Percentiles rank a stretch among this genome's conserved stretches.
Evolutionary conservation across 148 eudicot species (phyloP).

Genomic region (Selenicereus undatus): DNA sequence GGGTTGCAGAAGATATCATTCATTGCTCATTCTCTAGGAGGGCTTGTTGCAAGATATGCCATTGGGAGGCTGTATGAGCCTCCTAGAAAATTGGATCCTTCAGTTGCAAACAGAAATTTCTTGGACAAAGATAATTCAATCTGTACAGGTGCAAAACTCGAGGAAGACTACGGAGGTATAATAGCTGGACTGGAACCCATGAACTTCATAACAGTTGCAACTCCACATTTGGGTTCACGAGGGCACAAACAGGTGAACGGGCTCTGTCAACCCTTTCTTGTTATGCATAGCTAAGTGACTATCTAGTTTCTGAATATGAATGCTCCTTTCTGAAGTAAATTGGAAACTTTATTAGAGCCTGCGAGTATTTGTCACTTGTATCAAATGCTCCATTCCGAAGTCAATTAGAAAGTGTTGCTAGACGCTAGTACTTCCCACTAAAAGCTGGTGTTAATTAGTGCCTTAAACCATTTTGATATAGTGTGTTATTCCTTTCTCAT

Average conservation of each 20-base stretch:
- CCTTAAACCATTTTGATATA: neutral
- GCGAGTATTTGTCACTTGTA: too few relatives aligned
- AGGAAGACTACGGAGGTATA: slow-evolving; percentile 36
- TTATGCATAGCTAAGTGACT: neutral
- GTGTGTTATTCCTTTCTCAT: neutral
- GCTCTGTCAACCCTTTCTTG: neutral
- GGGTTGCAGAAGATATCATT: slow-evolving; percentile 75
- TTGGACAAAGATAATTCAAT: slow-evolving; percentile 26
- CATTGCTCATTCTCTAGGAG: slow-evolving; percentile 88
- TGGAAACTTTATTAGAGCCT: neutral
- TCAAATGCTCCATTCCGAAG: neutral
- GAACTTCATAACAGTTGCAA: slow-evolving; percentile 88
- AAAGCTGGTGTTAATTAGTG: neutral
- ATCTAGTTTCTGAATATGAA: neutral
- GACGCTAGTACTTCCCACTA: neutral
- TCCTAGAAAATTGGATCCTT: slow-evolving; percentile 15
- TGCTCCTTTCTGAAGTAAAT: neutral
- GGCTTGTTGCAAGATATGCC: slow-evolving; percentile 90
- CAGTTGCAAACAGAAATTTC: slow-evolving; percentile 20
- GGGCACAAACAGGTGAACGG: slow-evolving; percentile 77
- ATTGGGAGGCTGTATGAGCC: slow-evolving; percentile 62
- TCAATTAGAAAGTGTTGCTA: neutral
- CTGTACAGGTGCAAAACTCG: slow-evolving; percentile 15
- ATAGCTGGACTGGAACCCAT: slow-evolving; percentile 81
- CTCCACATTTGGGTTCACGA: slow-evolving; percentile 90